Evolutionary conservation across 2,329 filamentous ascomycete genomes (phyloP).

Genomic region (Orbilia blumenaviensis): DNA sequence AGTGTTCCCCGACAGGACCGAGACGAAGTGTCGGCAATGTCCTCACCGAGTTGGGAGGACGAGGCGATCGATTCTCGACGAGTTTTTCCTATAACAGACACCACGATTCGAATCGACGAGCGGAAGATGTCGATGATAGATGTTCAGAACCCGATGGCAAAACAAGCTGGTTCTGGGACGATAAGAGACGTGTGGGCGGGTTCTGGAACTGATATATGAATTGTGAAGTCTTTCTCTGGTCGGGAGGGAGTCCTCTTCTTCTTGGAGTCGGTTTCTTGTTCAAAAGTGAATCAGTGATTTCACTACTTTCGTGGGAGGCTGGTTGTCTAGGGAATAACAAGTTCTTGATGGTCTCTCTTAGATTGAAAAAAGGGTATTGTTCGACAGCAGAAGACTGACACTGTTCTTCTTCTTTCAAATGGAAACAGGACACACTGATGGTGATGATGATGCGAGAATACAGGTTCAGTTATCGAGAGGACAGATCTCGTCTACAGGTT

Average conservation of each 20-base stretch:
- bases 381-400: conserved; percentile 51
- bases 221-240: conserved; percentile 25
- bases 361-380: conserved; percentile 54
- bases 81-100: not conserved
- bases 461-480: conserved; percentile 32
- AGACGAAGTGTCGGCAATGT: not conserved
- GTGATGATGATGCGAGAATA: conserved; percentile 47
- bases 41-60: not conserved
- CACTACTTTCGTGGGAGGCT: conserved; percentile 51
- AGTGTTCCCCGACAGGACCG: conserved; percentile 29
- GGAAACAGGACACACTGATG: conserved; percentile 17
- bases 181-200: not conserved
- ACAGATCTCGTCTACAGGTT: conserved; percentile 49
- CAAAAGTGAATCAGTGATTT: conserved; percentile 54
- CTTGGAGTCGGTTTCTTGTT: conserved; percentile 28
- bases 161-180: not conserved
- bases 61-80: not conserved
- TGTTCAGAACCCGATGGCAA: conserved; percentile 1
- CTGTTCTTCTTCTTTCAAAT: conserved; percentile 38
- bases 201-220: not conserved
- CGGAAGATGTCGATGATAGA: not conserved
- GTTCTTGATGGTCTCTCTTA: conserved; percentile 53
- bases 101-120: not conserved
- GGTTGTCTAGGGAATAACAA: conserved; percentile 54
- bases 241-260: not conserved